Conservation (phyloP, 2,329 filamentous ascomycete genomes). For the Blastomyces gilchristii region DNA sequence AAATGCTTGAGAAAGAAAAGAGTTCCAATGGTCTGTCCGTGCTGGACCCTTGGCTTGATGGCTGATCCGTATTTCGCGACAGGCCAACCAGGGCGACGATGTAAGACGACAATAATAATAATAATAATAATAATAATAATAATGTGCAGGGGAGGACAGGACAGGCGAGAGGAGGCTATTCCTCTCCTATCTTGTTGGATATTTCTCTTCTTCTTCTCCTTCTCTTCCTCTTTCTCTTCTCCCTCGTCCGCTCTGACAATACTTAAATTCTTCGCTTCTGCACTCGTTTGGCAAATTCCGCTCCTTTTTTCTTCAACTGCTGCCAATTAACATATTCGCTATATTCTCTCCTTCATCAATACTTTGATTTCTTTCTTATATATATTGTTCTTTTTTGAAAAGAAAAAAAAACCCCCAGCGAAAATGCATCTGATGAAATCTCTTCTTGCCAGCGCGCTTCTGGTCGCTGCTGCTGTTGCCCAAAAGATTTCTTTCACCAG, state of each 20-base stretch:
- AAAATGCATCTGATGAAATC: constrained; percentile 44
- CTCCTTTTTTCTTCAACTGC: background rate
- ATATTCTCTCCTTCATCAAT: background rate
- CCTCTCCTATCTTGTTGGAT: no score
- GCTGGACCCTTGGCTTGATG: background rate
- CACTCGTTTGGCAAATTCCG: constrained; percentile 6
- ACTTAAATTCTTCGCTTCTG: constrained; percentile 1
- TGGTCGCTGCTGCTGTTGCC: constrained; percentile 39
- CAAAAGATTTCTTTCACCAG: constrained; percentile 43
- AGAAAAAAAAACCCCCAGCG: background rate
- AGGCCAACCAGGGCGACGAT: background rate
- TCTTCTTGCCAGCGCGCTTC: constrained; percentile 38
- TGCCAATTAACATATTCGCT: background rate
- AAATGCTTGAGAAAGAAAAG: background rate
- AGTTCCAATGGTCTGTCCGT: background rate
- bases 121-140: no score
- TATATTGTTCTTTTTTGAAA: no score
- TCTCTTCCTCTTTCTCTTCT: background rate
- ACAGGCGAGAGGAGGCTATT: no score
- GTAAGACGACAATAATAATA: background rate
- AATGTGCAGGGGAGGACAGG: no score
- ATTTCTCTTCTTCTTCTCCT: no score
- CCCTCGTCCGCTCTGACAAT: background rate
- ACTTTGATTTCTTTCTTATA: background rate
- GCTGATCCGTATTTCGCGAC: background rate